Base-by-base conservation (phyloP, 2,329 filamentous ascomycete genomes). In the Pseudopyricularia javanii region DNA sequence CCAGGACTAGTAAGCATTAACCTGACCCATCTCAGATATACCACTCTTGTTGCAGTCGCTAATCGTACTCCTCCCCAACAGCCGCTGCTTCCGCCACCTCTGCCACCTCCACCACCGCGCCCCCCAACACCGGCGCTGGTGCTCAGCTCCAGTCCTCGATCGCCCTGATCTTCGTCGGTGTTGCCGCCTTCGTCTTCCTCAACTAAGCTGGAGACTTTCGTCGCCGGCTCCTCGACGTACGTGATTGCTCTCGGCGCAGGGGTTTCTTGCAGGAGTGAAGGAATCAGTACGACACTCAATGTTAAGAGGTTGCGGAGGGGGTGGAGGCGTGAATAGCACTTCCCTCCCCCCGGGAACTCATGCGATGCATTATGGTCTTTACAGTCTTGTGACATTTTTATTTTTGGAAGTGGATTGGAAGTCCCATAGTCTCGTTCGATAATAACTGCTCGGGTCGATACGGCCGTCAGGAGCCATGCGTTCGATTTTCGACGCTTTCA, bases 81-180 rank as follows among this genome's bases (percentile, higher is more conserved):
- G 35, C 34, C 15, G 6, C 50, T 47, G 22, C 30, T 14, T 24
- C 26, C 24, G 45, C 50, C 50, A 14, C 49, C 8, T 12, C 20
- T 15, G 22, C 50, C 17, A 45, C 26, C 35, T 30, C 24, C 20
- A 43, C 35, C 34, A 45, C 20, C 50, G 22, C 37, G 14, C 20
- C 20, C 35, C 35, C 15, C 50, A 52, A 52, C 47, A 32, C 30
- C 26, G 32, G 32, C 30, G 30, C 47, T 33, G 47, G 28, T 22
- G 26, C 26, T 33, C 24, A 34, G 35, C 24, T 52, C n/a, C 35
- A 52, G 50, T 52, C 50, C 2, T 47, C 50, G 50, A 35, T 52
- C 15, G 50, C 50, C 11, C 24, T 52, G 4, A 37, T 52, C 37
- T 33, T 52, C 35, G 15, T 52, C 17, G 50, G 50, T 17, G 35